Evolutionary conservation across 179 eudicot species (phyloP), one percentile per base, ranked within the genome.

Genomic region (Beta macrorhiza): DNA sequence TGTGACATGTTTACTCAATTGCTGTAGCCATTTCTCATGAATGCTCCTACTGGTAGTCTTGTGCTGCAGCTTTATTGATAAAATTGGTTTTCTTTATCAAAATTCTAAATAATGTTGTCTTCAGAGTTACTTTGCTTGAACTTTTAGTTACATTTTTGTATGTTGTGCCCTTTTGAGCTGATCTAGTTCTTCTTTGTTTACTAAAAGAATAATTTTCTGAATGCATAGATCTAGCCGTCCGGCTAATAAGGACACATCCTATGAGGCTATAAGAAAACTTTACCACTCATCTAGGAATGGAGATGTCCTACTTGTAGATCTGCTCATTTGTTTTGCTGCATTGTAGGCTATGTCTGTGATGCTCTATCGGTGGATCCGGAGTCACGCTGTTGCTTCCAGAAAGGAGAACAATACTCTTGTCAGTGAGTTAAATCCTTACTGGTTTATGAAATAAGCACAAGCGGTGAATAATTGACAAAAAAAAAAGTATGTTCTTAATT

Each of bases 331-430:
- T 5, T 72, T 78, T 63, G 61, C 57, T 79, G 55, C 22, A 52
- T 84, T 87, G 84, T 82, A 93, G 99, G 99, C 72, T 88, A 88
- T 86, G 97, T 92, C 47, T 97, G 99, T 81, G 93, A 95, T 92
- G 92, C 98, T 68, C 80, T 94, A 59, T 92, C 98, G 32, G 79
- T 94, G 71, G 91, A 92, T 86, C 90, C 97, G 1, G 86, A 84
- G 72, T 91, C 97, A 80, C 90, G 92, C 76, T 97, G 99, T 87
- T 97, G 99, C 85, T 91, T 90, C 74, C 82, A 51, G 42, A 90
- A 85, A 84, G 92, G 91, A 84, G 94, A 90, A 59, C 92, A 90
- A 81, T 97, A 89, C 88, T 90, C 95, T 94, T 97, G 99, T 91
- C 93, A 90, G 97, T 94, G 94, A 94, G 98, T 93, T 90, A 75